Base-by-base conservation (phyloP, 2,329 filamentous ascomycete genomes). In the Botrytis aclada region DNA sequence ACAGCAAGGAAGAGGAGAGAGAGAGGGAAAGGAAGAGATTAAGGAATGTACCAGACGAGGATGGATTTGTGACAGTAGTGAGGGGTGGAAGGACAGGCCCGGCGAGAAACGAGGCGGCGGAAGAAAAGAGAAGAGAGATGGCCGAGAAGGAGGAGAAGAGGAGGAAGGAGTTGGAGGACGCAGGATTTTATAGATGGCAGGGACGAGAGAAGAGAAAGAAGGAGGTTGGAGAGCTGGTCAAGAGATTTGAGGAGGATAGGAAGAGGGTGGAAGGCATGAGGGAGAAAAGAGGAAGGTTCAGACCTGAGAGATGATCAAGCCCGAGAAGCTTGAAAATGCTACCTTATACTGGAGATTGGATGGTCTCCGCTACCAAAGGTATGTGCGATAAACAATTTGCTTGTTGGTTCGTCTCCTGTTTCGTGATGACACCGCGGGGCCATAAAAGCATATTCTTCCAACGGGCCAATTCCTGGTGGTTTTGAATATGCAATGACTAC, bases 21-120 rank as follows among this genome's bases (percentile, higher is more conserved):
- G 87, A 80, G 76, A 90, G 84, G 83, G 86, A 85, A 80, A 92
- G 83, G 80, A 90, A 88, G 83, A 84, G 88, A 72, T 84, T 91
- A 74, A 89, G 93, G 74, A 91, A 92, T 77, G 90, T 94, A 79
- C 94, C 95, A 0, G 96, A 99, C 81, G 95, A 94, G 80, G 96
- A 99, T 82, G 96, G 96, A 2, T 99, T 99, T 81, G 88, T 98
- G 66, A 98, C 95, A 5, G 96, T 99, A 37, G 92, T 91, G 1
- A 88, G 93, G 71, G 94, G 94, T 39, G 92, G 93, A 56, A 86
- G 91, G 73, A 86, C 86, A 10, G 92, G 91, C n/a, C 90, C 93
- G 1, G 94, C 93, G 2, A 88, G 90, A 71, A 87, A 90, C 75
- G 91, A 91, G 77, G 94, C 92, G 78, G 89, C 90, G 25, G 88